Evolutionary conservation across 768 basidiomycete species (phyloP).

Genomic region (Mycena rosella): DNA sequence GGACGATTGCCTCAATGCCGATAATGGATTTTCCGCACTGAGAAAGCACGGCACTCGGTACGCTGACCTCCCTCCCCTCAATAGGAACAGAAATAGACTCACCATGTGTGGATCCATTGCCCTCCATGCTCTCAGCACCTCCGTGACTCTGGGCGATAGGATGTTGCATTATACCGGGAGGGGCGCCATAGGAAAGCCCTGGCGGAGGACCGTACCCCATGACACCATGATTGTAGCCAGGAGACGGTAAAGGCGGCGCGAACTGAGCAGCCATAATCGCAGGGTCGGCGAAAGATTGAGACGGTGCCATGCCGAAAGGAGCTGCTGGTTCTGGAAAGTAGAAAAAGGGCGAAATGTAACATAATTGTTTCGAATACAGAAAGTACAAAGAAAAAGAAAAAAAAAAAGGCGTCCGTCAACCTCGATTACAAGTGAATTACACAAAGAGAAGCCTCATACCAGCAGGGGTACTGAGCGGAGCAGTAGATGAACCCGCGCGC

Average conservation of each 20-base stretch:
- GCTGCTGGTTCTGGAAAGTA: constrained; percentile 49
- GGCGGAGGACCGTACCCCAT: constrained; percentile 74
- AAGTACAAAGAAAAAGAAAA: constrained; percentile 45
- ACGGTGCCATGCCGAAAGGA: constrained; percentile 46
- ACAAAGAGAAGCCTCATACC: constrained; percentile 65
- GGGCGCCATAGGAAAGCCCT: constrained; percentile 63
- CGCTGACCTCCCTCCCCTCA: constrained; percentile 88
- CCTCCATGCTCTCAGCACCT: constrained; percentile 42
- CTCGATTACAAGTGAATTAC: constrained; percentile 45
- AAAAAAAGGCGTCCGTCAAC: constrained; percentile 47
- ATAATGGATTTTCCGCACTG: constrained; percentile 87
- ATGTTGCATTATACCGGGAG: constrained; percentile 46
- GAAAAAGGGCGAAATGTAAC: constrained; percentile 40
- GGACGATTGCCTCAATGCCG: constrained; percentile 70
- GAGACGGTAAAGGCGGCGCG: constrained; percentile 54
- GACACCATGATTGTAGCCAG: constrained; percentile 44
- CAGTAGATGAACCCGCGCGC: constrained; percentile 53
- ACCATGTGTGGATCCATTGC: constrained; percentile 67
- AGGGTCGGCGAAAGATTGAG: constrained; percentile 75
- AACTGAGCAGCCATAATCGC: constrained; percentile 86
- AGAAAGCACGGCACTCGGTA: constrained; percentile 91
- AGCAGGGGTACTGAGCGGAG: constrained; percentile 48
- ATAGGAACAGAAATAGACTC: constrained; percentile 68
- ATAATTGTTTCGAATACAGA: constrained; percentile 40
- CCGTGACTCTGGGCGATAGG: constrained; percentile 43